phyloP scores from a whole-genome alignment of 192 early-diverging fungal species.

The Coemansia sp. region DNA sequence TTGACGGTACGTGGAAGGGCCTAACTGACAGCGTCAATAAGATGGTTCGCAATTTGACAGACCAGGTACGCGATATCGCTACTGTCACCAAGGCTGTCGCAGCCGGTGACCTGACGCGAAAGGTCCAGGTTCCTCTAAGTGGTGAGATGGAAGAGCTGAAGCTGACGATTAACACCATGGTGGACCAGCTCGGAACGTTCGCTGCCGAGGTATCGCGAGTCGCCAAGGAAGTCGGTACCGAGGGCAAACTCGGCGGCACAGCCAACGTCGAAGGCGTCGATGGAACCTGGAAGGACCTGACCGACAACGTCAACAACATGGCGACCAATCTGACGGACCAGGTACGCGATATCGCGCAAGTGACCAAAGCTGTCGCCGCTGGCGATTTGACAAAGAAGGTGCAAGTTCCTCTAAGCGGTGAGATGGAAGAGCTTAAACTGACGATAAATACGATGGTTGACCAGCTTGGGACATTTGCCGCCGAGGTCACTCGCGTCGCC shows the following conservation, averaged over 20 bases:
- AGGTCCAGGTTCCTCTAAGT: conserved; percentile 50
- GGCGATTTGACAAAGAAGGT: conserved; percentile 61
- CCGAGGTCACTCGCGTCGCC: conserved; percentile 63
- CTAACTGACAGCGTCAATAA: conserved; percentile 63
- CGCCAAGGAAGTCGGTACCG: conserved; percentile 60
- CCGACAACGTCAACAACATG: conserved; percentile 68
- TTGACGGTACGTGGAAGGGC: conserved; percentile 64
- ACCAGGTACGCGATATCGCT: conserved; percentile 60
- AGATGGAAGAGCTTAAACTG: conserved; percentile 62
- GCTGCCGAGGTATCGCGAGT: conserved; percentile 66
- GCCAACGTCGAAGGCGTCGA: conserved; percentile 56
- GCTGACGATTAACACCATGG: conserved; percentile 15
- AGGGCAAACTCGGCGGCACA: conserved; percentile 55
- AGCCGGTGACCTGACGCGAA: conserved; percentile 55
- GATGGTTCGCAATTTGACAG: conserved; percentile 61
- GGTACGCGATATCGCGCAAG: conserved; percentile 57
- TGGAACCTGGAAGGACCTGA: conserved; percentile 63
- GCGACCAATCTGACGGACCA: conserved; percentile 61
- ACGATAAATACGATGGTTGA: conserved; percentile 67
- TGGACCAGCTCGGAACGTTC: conserved; percentile 53
- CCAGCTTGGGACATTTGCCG: conserved; percentile 62
- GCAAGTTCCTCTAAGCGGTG: conserved; percentile 60
- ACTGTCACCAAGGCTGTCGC: conserved; percentile 60
- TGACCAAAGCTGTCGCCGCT: conserved; percentile 56
- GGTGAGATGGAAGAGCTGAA: conserved; percentile 20